Evolutionary conservation across 345 rosid species (phyloP).

Genomic region (Linum usitatissimum): DNA sequence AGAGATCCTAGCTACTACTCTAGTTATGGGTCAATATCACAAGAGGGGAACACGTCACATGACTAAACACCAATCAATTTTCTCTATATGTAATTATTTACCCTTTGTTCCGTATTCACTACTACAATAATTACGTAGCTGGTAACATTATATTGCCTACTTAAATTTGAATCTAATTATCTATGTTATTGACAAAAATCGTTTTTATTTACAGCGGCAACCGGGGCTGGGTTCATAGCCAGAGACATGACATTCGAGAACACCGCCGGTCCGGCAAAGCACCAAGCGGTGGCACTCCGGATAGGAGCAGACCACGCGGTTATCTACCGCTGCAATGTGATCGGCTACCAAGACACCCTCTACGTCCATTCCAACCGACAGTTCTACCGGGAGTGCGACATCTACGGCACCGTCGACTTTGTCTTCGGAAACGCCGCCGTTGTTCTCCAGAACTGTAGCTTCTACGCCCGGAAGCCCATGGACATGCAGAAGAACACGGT

Average conservation of each 20-base stretch:
- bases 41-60: too few relatives aligned
- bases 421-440: slow-evolving; percentile 93
- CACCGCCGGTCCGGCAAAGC: slow-evolving; percentile 79
- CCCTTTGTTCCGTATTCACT: too few relatives aligned
- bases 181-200: background rate
- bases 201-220: slow-evolving; percentile 44
- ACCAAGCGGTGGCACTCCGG: slow-evolving; percentile 96
- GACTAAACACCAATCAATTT: too few relatives aligned
- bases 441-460: slow-evolving; percentile 75
- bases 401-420: slow-evolving; percentile 90
- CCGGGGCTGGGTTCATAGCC: slow-evolving; percentile 87
- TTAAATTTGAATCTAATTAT: background rate
- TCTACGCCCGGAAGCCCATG: slow-evolving; percentile 83
- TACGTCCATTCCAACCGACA: slow-evolving; percentile 96
- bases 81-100: too few relatives aligned
- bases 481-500: slow-evolving; percentile 66
- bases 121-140: too few relatives aligned
- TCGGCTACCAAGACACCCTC: slow-evolving; percentile 86
- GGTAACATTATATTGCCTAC: background rate
- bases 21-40: background rate
- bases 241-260: slow-evolving; percentile 87
- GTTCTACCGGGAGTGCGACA: slow-evolving; percentile 74
- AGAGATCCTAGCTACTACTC: background rate
- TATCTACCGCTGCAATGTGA: slow-evolving; percentile 63
- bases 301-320: slow-evolving; percentile 93